Evolutionary conservation across 75 land plant genomes (phyloP), one percentile per base, ranked within the genome.

Genomic region (Sequoiadendron giganteum): DNA sequence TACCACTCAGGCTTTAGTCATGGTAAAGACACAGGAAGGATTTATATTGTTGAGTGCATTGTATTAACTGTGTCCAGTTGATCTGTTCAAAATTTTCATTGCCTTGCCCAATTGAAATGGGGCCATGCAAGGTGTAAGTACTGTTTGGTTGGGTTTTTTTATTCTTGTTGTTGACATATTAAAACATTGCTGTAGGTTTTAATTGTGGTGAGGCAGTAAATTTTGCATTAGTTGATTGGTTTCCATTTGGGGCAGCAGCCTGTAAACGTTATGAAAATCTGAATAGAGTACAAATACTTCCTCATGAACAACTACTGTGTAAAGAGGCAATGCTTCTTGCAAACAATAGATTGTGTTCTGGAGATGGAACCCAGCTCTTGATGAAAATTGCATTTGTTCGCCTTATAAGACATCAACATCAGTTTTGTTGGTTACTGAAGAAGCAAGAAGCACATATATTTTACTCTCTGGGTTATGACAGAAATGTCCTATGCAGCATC

Each of bases 121-220:
- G 32, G 84, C 52, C 49, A 45, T 82, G 30, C 10, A 43, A 48
- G n/a, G 49, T n/a, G 15, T 32, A 82, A 45, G 48, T 10, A 82
- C 32, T 40, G 30, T 28, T 78, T 78, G 3, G 19, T 78, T 36
- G 25, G 6, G 45, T 39, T 47, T 47, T 47, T n/a, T 45, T 13
- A 42, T 2, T 5, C 10, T 75, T 32, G 5, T 82, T 82, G 48
- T 14, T 42, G 47, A 42, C 28, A 39, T 14, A 5, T 82, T 82
- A 25, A 42, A 45, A 30, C 32, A 45, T 73, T 38, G 28, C 85
- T 86, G 19, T 85, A 97, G 99, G 99, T 80, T 97, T 97, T 88
- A 97, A 97, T 89, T 97, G 99, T 91, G 99, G 99, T 15, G 99
- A 97, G 88, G 99, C 99, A 42, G 99, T 97, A 21, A 97, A 97